phyloP scores from a whole-genome alignment of 306 rosid genomes.

The Astragalus membranaceus region DNA sequence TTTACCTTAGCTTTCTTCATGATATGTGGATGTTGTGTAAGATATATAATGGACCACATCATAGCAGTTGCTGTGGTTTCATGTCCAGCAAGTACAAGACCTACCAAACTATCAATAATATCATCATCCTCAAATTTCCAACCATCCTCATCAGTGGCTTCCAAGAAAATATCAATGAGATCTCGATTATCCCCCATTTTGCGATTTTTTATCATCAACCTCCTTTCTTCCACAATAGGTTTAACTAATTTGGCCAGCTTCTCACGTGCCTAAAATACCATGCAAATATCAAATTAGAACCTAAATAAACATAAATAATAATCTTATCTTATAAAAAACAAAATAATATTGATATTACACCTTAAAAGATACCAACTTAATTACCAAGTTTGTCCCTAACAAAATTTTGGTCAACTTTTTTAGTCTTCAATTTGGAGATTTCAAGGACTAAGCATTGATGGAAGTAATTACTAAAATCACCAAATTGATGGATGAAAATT shows the following conservation, averaged over 20 bases:
- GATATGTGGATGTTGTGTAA: not conserved
- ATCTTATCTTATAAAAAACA: not conserved
- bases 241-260: not conserved
- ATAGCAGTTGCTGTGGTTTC: not conserved
- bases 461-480: too few relatives aligned
- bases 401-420: too few relatives aligned
- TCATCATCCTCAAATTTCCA: constrained; percentile 36
- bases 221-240: not conserved
- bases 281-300: not conserved
- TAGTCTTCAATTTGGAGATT: too few relatives aligned
- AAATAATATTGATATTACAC: too few relatives aligned
- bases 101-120: constrained; percentile 30
- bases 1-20: not conserved
- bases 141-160: constrained; percentile 29
- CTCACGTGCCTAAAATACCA: constrained; percentile 16
- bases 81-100: not conserved
- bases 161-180: constrained; percentile 33
- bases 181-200: constrained; percentile 18
- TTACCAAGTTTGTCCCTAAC: too few relatives aligned
- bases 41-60: not conserved
- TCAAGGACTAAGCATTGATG: too few relatives aligned
- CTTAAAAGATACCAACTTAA: too few relatives aligned
- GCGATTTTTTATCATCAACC: not conserved
- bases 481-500: too few relatives aligned
- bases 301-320: not conserved